Base-by-base conservation (phyloP, 2,329 filamentous ascomycete genomes). In the Hymenoscyphus infarciens region DNA sequence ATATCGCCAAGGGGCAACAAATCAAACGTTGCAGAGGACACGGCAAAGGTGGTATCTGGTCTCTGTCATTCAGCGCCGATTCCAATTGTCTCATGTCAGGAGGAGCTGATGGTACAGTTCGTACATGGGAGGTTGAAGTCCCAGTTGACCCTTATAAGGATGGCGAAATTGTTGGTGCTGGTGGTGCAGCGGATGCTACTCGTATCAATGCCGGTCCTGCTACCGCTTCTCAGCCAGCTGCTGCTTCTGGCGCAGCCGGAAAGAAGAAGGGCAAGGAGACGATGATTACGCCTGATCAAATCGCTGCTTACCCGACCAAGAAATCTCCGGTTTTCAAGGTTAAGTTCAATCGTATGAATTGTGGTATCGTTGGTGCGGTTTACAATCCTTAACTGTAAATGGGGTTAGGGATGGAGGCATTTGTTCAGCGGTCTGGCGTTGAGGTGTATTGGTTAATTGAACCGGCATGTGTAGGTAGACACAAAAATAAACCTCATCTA, bases 1-100 rank as follows among this genome's bases (percentile, higher is more conserved):
- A 97, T 72, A 83, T 99, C 19, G 87, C 87, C n/a, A 90, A 91
- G 60, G 95, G 93, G 5, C 86, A 87, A 22, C 84, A 91, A 25
- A 87, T 95, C 72, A 99, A 99, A 82, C 89, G 92, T 54, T 96
- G 96, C 80, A 89, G 92, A 53, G 95, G 95, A 2, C 95, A 99
- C 72, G 92, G 88, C 39, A 95, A 96, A 74, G 93, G 92, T 39
- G 94, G 94, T 10, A 93, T 99, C 69, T 96, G 92, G 87, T 95
- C 91, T 5, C 82, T 99, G 1, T 91, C 90, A 74, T 99, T 96
- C 84, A 95, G 90, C 68, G 91, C 93, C 19, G 95, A 99, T 75
- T 96, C 92, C 1, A 95, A 85, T 1, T 89, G 97, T 1, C 85
- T 99, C 0, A 90, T 94, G 0, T 97, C 93, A 0, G 92, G 91